Percentiles rank a stretch among this genome's conserved stretches.
These are phyloP conservation scores for Ophiostoma sp. DNA, from an alignment of 2,329 filamentous ascomycete genomes.

Conservation along the genomic window DNA sequence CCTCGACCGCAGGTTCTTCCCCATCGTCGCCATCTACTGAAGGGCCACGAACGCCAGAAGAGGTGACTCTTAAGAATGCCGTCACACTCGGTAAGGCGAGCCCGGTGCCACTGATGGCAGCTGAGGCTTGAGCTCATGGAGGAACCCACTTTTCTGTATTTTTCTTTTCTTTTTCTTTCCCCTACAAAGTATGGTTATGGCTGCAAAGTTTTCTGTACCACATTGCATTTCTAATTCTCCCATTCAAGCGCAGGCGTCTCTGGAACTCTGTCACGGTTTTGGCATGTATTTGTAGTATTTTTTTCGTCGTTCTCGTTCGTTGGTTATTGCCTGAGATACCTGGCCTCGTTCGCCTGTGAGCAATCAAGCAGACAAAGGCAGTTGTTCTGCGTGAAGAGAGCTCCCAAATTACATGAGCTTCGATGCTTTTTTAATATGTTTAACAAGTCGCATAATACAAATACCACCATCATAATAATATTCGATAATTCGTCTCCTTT, in stretches of 20 bases:
- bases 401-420: background rate
- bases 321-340: background rate
- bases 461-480: background rate
- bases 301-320: background rate
- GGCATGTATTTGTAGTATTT: background rate
- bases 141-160: background rate
- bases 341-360: background rate
- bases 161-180: background rate
- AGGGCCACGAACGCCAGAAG: background rate
- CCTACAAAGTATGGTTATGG: background rate
- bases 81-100: background rate
- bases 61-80: background rate
- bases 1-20: background rate
- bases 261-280: background rate
- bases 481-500: too few species aligned
- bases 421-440: too few species aligned
- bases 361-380: background rate
- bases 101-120: background rate
- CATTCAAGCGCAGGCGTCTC: conserved; percentile 19
- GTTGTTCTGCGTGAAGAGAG: background rate
- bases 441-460: background rate
- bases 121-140: background rate
- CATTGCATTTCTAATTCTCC: background rate
- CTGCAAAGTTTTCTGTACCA: background rate
- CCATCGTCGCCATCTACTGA: background rate